Percentiles rank a stretch among this genome's conserved stretches.
Conservation (phyloP, 257 asterid genomes). For the Nicotiana tabacum region DNA sequence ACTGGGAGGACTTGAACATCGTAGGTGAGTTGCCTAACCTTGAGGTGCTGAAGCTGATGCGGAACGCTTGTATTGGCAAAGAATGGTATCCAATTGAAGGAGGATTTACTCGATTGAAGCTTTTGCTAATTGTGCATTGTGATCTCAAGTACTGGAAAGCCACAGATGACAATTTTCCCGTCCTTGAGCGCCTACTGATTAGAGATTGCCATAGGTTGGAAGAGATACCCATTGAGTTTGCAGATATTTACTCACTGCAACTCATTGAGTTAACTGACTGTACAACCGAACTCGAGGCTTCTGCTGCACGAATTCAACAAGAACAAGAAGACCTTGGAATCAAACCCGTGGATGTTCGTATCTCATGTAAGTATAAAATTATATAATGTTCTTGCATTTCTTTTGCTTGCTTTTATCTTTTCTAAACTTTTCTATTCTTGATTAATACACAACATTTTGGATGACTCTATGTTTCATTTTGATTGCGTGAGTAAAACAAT, state of each 20-base stretch:
- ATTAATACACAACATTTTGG: too few species aligned
- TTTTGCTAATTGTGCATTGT: neutral
- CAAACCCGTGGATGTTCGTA: neutral
- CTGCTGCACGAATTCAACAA: neutral
- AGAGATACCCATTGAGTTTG: neutral
- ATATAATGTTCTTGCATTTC: too few species aligned
- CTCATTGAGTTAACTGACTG: neutral
- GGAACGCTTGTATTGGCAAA: neutral
- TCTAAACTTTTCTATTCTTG: too few species aligned
- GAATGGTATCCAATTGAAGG: neutral
- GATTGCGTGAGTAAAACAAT: neutral
- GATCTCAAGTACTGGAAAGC: neutral
- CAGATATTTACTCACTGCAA: neutral
- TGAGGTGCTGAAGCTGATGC: neutral
- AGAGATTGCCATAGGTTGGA: accelerated
- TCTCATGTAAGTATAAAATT: neutral
- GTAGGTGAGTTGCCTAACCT: neutral
- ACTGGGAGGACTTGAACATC: neutral
- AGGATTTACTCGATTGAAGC: neutral
- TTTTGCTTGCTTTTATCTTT: too few species aligned
- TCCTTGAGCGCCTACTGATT: neutral
- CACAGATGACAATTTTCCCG: neutral
- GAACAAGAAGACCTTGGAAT: neutral
- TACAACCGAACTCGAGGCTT: neutral
- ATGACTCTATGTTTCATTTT: too few species aligned